Percentiles rank a stretch among this genome's conserved stretches.
These are phyloP conservation scores for grape (Vitis vinifera) DNA, from an alignment of 164 flowering plant genomes.

Conservation along the genomic window ASM3070453v1 NC_081818.1:25445501-25446000, in stretches of 20 bases:
- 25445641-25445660: constrained; percentile 62
- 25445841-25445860: too few species aligned
- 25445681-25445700: constrained; percentile 71
- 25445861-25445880: too few species aligned
- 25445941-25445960: too few species aligned
- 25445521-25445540: too few species aligned
- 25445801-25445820: neutral
- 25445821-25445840: too few species aligned
- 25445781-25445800: neutral
- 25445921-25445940: too few species aligned
- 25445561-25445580: constrained; percentile 69
- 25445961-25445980: too few species aligned
- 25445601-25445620: constrained; percentile 64
- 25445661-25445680: constrained; percentile 77
- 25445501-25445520: too few species aligned
- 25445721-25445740: constrained; percentile 59
- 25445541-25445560: neutral
- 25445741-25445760: constrained; percentile 62
- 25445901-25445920: too few species aligned
- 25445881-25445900: too few species aligned
- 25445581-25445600: constrained; percentile 58
- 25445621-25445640: constrained; percentile 67
- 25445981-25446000: too few species aligned
- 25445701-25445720: constrained; percentile 63
- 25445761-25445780: constrained; percentile 44